Conservation (phyloP, 2,329 filamentous ascomycete genomes). For the Zasmidium cellare region DNA sequence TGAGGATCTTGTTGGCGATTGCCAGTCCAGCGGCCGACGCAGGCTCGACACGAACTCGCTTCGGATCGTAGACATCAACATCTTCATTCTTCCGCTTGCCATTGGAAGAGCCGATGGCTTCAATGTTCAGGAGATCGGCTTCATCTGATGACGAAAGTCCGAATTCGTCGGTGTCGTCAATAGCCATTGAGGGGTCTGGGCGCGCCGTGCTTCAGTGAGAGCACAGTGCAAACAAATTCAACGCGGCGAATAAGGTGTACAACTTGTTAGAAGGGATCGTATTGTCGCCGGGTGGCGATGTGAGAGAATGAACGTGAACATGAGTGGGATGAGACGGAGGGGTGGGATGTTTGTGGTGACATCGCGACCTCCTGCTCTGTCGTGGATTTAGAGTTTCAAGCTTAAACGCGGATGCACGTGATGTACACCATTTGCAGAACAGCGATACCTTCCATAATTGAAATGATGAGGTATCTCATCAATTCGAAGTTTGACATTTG, state of each 20-base stretch:
- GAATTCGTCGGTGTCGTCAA: conserved; percentile 23
- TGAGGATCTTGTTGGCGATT: conserved; percentile 38
- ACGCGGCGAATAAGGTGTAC: neutral
- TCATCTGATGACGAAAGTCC: conserved; percentile 28
- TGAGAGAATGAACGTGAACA: neutral
- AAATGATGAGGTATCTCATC: no score
- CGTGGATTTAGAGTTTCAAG: conserved; percentile 3
- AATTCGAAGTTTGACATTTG: no score
- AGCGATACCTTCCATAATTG: no score
- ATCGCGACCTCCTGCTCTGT: neutral
- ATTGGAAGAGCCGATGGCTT: conserved; percentile 3
- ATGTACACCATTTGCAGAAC: no score
- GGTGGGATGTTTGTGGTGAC: no score
- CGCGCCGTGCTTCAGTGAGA: neutral
- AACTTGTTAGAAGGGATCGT: neutral
- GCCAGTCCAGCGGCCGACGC: conserved; percentile 9
- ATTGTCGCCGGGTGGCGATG: neutral
- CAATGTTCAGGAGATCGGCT: conserved; percentile 25
- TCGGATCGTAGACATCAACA: neutral
- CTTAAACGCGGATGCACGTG: conserved; percentile 6
- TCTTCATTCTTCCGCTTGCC: conserved; percentile 19
- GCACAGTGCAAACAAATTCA: neutral
- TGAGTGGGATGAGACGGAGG: no score
- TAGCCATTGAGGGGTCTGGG: conserved; percentile 3
- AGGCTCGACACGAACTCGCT: conserved; percentile 10